Conservation (phyloP, 495 filamentous ascomycete genomes). For the Podospora conica region DNA sequence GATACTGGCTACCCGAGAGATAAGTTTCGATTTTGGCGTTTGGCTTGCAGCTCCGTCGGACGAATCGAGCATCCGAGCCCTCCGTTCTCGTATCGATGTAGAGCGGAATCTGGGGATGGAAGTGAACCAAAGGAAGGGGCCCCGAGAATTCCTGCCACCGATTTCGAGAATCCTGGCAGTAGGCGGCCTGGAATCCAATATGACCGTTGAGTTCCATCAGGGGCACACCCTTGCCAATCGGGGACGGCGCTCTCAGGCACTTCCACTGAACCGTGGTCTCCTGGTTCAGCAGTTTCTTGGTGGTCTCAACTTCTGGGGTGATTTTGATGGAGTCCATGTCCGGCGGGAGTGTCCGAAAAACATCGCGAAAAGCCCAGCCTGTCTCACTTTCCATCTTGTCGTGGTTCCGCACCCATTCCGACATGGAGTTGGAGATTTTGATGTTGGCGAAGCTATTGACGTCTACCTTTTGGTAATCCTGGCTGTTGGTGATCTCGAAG, state of each 20-base stretch:
- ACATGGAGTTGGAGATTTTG: conserved; percentile 57
- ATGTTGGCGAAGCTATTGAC: conserved; percentile 65
- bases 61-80: conserved; percentile 77
- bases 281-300: conserved; percentile 40
- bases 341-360: conserved; percentile 42
- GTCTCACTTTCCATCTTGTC: conserved; percentile 43
- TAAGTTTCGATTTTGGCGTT: conserved; percentile 78
- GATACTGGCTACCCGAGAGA: conserved; percentile 70
- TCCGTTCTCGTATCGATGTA: conserved; percentile 86
- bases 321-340: conserved; percentile 32
- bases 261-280: conserved; percentile 56
- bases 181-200: conserved; percentile 72
- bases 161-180: conserved; percentile 64
- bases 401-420: conserved; percentile 65
- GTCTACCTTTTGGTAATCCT: conserved; percentile 50
- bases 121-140: conserved; percentile 80
- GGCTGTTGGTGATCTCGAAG: conserved; percentile 60
- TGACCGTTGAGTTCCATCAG: conserved; percentile 85
- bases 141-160: conserved; percentile 70
- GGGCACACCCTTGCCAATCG: conserved; percentile 57
- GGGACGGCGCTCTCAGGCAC: conserved; percentile 53
- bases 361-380: conserved; percentile 38
- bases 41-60: conserved; percentile 80
- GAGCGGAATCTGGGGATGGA: conserved; percentile 72
- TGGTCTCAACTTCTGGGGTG: conserved; percentile 34